Evolutionary conservation across 768 basidiomycete genomes (phyloP).

Genomic region (Gymnopilus dilepis): DNA sequence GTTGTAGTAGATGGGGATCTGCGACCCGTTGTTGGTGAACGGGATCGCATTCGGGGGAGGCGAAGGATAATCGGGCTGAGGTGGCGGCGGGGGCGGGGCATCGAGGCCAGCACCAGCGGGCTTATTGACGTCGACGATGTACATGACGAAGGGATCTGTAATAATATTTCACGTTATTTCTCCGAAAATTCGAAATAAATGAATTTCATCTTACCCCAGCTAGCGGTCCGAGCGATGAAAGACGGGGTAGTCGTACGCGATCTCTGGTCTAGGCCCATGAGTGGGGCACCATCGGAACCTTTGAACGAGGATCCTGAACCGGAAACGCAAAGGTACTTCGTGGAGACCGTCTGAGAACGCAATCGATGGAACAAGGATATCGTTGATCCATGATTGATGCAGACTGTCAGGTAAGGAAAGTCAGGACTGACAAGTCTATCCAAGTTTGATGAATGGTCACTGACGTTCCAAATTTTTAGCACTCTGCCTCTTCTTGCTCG

Average conservation of each 20-base stretch:
- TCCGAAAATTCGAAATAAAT: constrained; percentile 4
- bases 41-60: constrained; percentile 91
- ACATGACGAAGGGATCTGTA: constrained; percentile 92
- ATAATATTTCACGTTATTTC: constrained; percentile 10
- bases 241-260: constrained; percentile 77
- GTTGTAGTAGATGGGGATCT: constrained; percentile 95
- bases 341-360: constrained; percentile 93
- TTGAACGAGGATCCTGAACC: constrained; percentile 91
- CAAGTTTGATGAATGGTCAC: constrained; percentile 37
- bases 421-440: constrained; percentile 15
- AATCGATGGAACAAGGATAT: constrained; percentile 96
- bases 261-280: constrained; percentile 81
- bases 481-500: constrained; percentile 95
- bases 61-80: constrained; percentile 88
- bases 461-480: constrained; percentile 91
- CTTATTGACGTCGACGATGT: constrained; percentile 93
- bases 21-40: constrained; percentile 81
- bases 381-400: constrained; percentile 95
- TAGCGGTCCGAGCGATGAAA: constrained; percentile 87
- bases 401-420: constrained; percentile 55
- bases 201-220: constrained; percentile 70
- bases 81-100: constrained; percentile 79
- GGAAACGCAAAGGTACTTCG: constrained; percentile 95
- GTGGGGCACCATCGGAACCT: constrained; percentile 88
- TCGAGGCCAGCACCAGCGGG: constrained; percentile 79